Conservation (phyloP, 2,329 filamentous ascomycete species). For the Nannizziopsis barbatae region DNA sequence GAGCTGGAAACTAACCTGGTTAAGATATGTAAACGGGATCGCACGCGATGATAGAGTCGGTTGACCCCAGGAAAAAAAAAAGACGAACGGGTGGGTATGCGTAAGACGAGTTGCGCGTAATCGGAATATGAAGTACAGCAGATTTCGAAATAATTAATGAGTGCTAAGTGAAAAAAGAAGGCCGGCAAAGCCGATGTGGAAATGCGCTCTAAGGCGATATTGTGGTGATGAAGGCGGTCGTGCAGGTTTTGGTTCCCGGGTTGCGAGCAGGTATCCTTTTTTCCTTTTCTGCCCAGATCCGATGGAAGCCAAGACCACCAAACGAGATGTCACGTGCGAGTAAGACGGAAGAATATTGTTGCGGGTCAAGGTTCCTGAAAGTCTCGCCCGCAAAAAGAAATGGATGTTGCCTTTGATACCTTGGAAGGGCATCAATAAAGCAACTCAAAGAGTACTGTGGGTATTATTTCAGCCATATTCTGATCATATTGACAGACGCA, state of each 20-base stretch:
- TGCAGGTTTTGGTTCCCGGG: not conserved
- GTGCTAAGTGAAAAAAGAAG: no score
- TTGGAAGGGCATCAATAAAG: no score
- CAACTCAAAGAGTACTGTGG: no score
- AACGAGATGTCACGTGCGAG: constrained; percentile 4
- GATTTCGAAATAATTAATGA: no score
- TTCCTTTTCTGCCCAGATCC: constrained; percentile 2
- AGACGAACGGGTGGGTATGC: not conserved
- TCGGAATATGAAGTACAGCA: not conserved
- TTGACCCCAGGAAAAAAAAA: not conserved
- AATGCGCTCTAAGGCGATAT: not conserved
- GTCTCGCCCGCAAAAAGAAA: no score
- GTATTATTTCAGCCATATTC: no score
- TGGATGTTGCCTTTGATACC: no score
- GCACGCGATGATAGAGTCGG: not conserved
- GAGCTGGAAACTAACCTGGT: not conserved
- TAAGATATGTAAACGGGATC: not conserved
- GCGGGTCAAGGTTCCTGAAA: not conserved
- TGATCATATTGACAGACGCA: no score
- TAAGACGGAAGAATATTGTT: not conserved
- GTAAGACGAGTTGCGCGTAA: not conserved
- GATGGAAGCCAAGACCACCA: constrained; percentile 1
- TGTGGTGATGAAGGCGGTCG: constrained; percentile 1
- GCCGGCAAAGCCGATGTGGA: no score
- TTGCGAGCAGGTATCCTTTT: constrained; percentile 3